Percentiles rank a stretch among this genome's conserved stretches.
phyloP scores from a whole-genome alignment of 2,329 filamentous ascomycete genomes.

The Whalleya microplaca region DNA sequence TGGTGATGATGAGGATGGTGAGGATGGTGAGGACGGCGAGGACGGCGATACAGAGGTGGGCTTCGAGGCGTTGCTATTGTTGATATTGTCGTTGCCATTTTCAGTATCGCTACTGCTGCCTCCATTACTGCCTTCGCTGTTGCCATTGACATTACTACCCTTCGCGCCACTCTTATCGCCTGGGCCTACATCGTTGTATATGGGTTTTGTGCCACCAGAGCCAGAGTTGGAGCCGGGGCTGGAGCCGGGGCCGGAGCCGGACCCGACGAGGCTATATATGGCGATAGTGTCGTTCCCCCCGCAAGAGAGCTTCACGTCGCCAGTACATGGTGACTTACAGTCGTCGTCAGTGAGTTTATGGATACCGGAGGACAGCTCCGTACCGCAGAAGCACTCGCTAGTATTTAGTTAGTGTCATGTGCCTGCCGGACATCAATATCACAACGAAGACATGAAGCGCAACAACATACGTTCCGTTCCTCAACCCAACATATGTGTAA shows the following conservation, averaged over 20 bases:
- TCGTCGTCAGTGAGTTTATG: constrained; percentile 24
- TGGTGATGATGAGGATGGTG: neutral
- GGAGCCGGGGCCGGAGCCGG: neutral
- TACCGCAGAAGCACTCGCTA: constrained; percentile 33
- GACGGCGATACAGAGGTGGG: neutral
- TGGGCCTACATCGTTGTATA: neutral
- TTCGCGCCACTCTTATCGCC: neutral
- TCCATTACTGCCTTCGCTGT: neutral
- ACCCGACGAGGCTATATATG: constrained; percentile 24
- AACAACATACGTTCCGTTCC: constrained; percentile 31
- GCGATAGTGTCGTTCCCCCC: constrained; percentile 28
- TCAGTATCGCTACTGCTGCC: neutral
- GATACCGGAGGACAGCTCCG: constrained; percentile 19
- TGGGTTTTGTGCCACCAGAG: neutral
- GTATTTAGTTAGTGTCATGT: neutral
- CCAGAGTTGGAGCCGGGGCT: neutral
- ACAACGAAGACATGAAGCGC: neutral
- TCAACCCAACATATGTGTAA: constrained; percentile 29
- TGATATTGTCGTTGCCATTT: neutral
- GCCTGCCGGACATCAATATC: neutral
- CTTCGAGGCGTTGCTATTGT: neutral
- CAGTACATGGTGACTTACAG: constrained; percentile 29
- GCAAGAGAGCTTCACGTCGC: constrained; percentile 27
- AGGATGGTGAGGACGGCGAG: no score
- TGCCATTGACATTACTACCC: neutral